phyloP scores from a whole-genome alignment of 257 asterid species.

The Paraleonurus japonicus region DNA sequence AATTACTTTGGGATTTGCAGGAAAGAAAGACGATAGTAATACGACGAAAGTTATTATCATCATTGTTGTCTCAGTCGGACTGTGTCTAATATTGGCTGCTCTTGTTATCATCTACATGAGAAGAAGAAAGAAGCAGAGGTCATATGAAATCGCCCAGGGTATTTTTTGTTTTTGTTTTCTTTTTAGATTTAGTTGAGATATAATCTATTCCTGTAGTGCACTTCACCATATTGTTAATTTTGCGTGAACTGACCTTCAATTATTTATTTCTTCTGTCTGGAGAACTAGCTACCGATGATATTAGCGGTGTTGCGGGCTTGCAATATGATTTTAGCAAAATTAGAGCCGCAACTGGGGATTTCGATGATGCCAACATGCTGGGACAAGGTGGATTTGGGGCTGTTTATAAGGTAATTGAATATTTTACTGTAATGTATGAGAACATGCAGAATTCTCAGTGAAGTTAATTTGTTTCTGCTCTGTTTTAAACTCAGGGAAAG shows the following conservation, averaged over 20 bases:
- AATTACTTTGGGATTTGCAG: conserved; percentile 12
- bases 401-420: conserved; percentile 32
- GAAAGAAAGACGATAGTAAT: conserved; percentile 13
- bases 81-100: conserved; percentile 6
- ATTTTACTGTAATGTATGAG: background rate
- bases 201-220: background rate
- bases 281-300: conserved; percentile 11
- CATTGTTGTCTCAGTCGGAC: conserved; percentile 21
- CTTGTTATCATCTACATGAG: conserved; percentile 17
- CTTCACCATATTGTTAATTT: background rate
- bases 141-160: background rate
- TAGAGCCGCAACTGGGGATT: conserved; percentile 35
- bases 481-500: conserved; percentile 26
- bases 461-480: background rate
- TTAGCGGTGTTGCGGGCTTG: conserved; percentile 21
- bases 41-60: conserved; percentile 12
- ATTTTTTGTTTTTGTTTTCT: background rate
- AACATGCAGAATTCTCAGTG: background rate
- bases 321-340: conserved; percentile 30
- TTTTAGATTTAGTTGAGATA: background rate
- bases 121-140: conserved; percentile 11
- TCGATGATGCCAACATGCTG: conserved; percentile 29
- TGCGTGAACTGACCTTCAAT: background rate
- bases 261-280: conserved; percentile 2
- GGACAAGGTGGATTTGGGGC: conserved; percentile 43